A percentile compares a stretch with the other conserved stretches of the same genome.
Evolutionary conservation across 2,329 filamentous ascomycete genomes (phyloP).

Genomic region (Trichoderma hamatum): DNA sequence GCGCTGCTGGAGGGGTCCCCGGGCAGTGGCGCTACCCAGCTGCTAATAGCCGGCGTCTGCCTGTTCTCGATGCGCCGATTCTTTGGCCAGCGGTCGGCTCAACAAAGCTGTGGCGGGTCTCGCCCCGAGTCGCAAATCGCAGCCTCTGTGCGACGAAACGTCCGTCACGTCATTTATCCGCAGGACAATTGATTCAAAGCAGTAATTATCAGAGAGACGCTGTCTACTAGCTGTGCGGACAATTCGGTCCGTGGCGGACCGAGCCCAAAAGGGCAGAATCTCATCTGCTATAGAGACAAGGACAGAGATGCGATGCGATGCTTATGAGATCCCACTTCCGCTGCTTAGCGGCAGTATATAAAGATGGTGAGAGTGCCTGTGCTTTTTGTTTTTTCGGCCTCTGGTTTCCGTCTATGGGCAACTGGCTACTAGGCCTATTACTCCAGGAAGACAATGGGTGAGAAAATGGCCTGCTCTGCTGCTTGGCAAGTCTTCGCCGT

Average conservation of each 20-base stretch:
- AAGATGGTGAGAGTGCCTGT: background rate
- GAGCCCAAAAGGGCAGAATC: background rate
- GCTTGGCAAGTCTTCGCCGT: background rate
- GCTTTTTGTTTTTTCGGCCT: background rate
- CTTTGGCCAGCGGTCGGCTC: slow-evolving; percentile 17
- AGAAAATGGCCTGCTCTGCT: background rate
- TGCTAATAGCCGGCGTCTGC: slow-evolving; percentile 20
- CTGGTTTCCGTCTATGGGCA: background rate
- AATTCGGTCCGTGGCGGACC: slow-evolving; percentile 13
- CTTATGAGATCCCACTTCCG: background rate
- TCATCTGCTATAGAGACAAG: background rate
- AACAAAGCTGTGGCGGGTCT: slow-evolving; percentile 4
- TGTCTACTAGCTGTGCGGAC: background rate
- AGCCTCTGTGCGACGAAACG: background rate
- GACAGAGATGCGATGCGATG: background rate
- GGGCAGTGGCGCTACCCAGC: background rate
- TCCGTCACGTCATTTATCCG: background rate
- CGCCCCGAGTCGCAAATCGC: background rate
- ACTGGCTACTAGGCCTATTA: background rate
- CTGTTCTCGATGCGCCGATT: background rate
- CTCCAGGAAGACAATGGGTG: background rate
- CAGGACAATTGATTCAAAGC: background rate
- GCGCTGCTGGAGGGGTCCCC: slow-evolving; percentile 20
- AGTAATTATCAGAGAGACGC: slow-evolving; percentile 14
- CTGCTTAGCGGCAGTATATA: background rate